Evolutionary conservation across 148 eudicot genomes (phyloP), one percentile per base, ranked within the genome.

Genomic region (Cornus suecica): DNA sequence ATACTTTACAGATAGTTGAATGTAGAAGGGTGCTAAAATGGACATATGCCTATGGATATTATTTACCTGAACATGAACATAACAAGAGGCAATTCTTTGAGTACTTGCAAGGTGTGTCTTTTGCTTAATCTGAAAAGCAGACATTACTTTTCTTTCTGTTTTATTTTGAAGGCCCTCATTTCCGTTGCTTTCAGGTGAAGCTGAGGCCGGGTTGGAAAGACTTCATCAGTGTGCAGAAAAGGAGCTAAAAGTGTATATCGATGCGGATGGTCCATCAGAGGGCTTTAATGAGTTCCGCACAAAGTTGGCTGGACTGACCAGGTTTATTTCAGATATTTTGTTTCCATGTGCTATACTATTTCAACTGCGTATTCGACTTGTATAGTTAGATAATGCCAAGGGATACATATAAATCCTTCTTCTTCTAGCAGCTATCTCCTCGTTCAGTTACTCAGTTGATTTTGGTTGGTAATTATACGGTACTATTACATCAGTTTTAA

Each of bases 151-250:
- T 13, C 65, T 13, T 22, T 52, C 45, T 9, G 52, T 31, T 30
- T 34, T 31, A 63, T 71, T 78, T 68, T 66, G 16, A 52, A 6
- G 20, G 15, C 52, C 23, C 30, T 69, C n/a, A 58, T 26, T 63
- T 61, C 68, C 8, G 65, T 31, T 75, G 26, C 37, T 28, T 48
- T 60, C 84, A 93, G 98, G 98, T 65, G 96, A 93, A 80, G 98
- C 98, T 29, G 98, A 93, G 82, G 85, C 96, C 81, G 98, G 98
- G 60, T 76, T 93, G 81, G 96, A 93, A 69, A 84, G 98, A 63
- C 95, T 93, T 76, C 98, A 93, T 86, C 98, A 89, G 75, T 93
- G 98, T 86, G 96, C 98, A 24, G 98, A 93, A 84, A 93, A 93
- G 79, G 98, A 93, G 77, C 83, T 93, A 45, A 90, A 88, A 78